Base-by-base conservation (phyloP, 139 green algal genomes). In the Chlamydomonas incerta region DNA sequence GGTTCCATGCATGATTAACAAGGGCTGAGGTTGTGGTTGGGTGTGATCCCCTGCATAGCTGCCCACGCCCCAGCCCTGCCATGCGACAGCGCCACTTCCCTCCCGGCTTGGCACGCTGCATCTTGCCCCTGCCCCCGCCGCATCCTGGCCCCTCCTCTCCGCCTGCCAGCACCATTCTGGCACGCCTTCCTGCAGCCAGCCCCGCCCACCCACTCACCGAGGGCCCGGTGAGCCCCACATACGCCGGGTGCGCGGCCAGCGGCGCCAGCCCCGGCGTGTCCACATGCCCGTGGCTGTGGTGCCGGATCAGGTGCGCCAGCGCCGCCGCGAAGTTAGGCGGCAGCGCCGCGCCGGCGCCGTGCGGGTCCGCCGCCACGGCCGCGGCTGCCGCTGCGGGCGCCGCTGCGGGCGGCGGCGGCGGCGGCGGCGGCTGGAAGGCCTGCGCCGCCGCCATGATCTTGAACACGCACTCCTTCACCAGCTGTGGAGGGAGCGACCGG, bases 381-480 rank as follows among this genome's bases (percentile, higher is more conserved):
- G 65, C 37, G 29, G 29, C 0, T 20, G 52, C 46, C n/a, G 70
- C 31, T 50, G 57, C 15, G 18, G 74, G n/a, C 28, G 41, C 41
- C 28, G 72, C 17, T 29, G 31, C 55, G n/a, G 80, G 67, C 46
- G 41, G 41, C n/a, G 20, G 60, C 14, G 13, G n/a, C 15, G 29
- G 37, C 37, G n/a, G 41, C 33, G 34, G 28, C 2, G 52, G 52
- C 50, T 79, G 80, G 68, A 79, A 86, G 80, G 80, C 28, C 29
- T 86, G 52, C 18, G 80, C 80, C 3, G 67, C 68, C 1, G 52
- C 67, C 3, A 86, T 79, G 33, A 86, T 62, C 5, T 11, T 31
- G 52, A 86, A 86, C 10, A 79, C 28, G 20, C 47, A 17, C 68
- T 86, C 68, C 80, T 79, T 86, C 15, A 86, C 80, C 34, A 86